A percentile compares a stretch with the other conserved stretches of the same genome.
Conservation (phyloP, 768 basidiomycete species). For the Leucosporidium yakuticum region DNA sequence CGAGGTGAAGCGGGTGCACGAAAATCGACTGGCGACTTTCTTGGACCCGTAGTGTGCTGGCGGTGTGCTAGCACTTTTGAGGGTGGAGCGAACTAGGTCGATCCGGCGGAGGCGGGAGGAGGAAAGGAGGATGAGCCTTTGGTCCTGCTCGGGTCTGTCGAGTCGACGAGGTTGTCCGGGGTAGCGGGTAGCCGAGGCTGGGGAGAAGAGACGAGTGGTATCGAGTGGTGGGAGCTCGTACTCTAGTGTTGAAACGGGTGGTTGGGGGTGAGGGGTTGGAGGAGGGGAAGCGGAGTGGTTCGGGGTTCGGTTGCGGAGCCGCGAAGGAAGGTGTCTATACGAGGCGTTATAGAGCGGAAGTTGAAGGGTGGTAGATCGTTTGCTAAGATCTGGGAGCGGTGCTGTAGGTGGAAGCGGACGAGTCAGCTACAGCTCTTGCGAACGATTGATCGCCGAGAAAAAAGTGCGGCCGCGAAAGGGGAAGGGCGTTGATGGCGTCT, state of each 20-base stretch:
- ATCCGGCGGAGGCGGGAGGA: neutral
- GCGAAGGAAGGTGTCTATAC: neutral
- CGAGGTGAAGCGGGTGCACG: neutral
- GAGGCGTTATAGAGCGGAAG: neutral
- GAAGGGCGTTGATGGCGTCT: neutral
- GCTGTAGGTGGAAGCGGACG: neutral
- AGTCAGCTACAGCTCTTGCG: neutral
- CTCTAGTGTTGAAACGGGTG: too few species aligned
- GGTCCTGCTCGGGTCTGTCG: neutral
- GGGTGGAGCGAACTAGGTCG: conserved; percentile 2
- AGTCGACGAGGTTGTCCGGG: neutral
- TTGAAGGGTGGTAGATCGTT: neutral
- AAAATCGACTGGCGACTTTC: conserved; percentile 2
- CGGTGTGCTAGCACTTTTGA: conserved; percentile 3
- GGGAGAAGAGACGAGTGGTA: neutral
- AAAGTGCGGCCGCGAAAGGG: neutral
- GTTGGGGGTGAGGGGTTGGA: too few species aligned
- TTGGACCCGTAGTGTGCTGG: conserved; percentile 5
- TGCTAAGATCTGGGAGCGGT: neutral
- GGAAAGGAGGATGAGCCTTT: neutral
- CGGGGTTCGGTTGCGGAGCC: too few species aligned
- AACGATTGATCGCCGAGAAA: neutral
- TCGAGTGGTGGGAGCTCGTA: neutral
- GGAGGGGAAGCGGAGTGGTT: conserved; percentile 2
- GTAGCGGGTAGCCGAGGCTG: neutral